Evolutionary conservation across 805 yeast genomes (phyloP).

Genomic region (Clavispora asparagi): DNA sequence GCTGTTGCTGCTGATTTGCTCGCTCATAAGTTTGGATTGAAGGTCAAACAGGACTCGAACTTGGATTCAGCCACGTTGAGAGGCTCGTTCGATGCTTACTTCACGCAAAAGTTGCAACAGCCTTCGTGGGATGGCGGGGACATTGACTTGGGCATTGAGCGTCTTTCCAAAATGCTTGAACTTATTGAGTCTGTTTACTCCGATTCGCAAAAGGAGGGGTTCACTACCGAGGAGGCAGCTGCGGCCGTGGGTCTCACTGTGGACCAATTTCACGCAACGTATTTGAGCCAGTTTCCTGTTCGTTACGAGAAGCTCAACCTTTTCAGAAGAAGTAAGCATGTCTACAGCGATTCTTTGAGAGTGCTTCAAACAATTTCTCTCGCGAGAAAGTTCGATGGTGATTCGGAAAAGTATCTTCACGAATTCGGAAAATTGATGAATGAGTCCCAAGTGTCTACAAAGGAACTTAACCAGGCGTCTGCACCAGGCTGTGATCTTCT

Average conservation of each 20-base stretch:
- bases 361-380: conserved; percentile 47
- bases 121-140: conserved; percentile 42
- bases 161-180: conserved; percentile 37
- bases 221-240: conserved; percentile 46
- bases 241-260: conserved; percentile 34
- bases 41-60: conserved; percentile 44
- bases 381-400: conserved; percentile 22
- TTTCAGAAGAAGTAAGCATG: conserved; percentile 57
- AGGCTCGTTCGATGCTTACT: conserved; percentile 56
- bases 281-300: conserved; percentile 51
- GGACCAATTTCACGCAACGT: conserved; percentile 40
- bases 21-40: conserved; percentile 43
- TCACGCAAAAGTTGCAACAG: conserved; percentile 24
- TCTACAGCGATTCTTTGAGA: conserved; percentile 54
- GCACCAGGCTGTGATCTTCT: conserved; percentile 46
- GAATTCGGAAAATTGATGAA: conserved; percentile 54
- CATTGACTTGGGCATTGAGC: conserved; percentile 35
- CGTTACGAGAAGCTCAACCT: conserved; percentile 51
- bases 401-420: conserved; percentile 29
- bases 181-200: conserved; percentile 40
- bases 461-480: conserved; percentile 47
- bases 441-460: conserved; percentile 52
- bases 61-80: conserved; percentile 55
- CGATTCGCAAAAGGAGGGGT: conserved; percentile 36
- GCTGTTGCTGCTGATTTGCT: conserved; percentile 60